Percentiles rank a stretch among this genome's conserved stretches.
Evolutionary conservation across 208 protist genomes (phyloP).

Genomic region (Trypanosoma conorhini): DNA sequence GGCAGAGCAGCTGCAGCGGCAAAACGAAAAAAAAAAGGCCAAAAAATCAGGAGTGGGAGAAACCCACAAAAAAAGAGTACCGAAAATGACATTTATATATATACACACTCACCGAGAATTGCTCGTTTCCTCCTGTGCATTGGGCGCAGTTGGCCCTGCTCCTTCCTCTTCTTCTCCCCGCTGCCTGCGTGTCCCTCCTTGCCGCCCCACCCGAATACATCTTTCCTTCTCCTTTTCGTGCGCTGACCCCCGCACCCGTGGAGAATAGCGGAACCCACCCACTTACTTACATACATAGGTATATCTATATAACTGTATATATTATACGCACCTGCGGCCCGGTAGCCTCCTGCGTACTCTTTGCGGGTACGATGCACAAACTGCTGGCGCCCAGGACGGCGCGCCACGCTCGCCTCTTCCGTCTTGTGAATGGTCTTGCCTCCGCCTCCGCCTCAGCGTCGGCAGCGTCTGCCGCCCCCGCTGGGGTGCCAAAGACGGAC

Average conservation of each 20-base stretch:
- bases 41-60: too few relatives aligned
- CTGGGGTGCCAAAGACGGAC: slow-evolving; percentile 59
- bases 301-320: too few relatives aligned
- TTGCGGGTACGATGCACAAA: slow-evolving; percentile 55
- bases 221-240: background rate
- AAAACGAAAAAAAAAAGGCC: too few relatives aligned
- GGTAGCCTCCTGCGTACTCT: background rate
- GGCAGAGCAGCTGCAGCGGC: too few relatives aligned
- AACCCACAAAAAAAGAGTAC: too few relatives aligned
- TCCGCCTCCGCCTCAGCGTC: too few relatives aligned
- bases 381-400: slow-evolving; percentile 88
- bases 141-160: too few relatives aligned
- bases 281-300: background rate
- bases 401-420: slow-evolving; percentile 86
- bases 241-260: background rate
- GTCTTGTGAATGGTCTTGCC: slow-evolving; percentile 51
- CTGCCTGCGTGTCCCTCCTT: background rate
- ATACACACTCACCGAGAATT: background rate
- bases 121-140: background rate
- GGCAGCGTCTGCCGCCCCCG: background rate
- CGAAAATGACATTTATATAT: too few relatives aligned
- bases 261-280: background rate
- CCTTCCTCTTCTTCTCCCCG: slow-evolving; percentile 3
- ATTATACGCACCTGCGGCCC: background rate
- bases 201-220: too few relatives aligned